These are phyloP conservation scores for Tephrocybe sp. DNA, from an alignment of 768 basidiomycete species.

Conservation along the genomic window DNA sequence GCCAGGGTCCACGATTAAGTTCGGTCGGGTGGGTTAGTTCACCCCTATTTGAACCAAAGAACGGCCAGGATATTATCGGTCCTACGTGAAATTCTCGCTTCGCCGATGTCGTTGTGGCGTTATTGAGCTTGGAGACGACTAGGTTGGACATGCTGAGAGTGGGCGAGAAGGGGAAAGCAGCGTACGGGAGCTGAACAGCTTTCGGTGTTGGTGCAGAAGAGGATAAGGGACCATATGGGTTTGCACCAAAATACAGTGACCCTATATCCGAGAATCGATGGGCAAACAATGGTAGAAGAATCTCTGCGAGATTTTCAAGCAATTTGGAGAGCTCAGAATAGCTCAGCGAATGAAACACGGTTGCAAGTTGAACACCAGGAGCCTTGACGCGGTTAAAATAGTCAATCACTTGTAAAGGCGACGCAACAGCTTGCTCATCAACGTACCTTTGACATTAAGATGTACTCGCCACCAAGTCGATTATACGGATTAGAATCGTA, in stretches of 20 bases:
- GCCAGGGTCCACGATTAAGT: slow-evolving; percentile 80
- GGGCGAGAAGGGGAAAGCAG: slow-evolving; percentile 43
- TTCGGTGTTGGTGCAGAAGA: slow-evolving; percentile 44
- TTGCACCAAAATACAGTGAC: slow-evolving; percentile 62
- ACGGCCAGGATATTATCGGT: slow-evolving; percentile 87
- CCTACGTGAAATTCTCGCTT: slow-evolving; percentile 57
- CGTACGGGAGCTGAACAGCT: slow-evolving; percentile 34
- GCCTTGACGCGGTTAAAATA: slow-evolving; percentile 43
- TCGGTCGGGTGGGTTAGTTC: slow-evolving; percentile 65
- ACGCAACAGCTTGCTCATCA: neutral
- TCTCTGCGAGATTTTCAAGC: slow-evolving; percentile 62
- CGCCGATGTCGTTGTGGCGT: slow-evolving; percentile 12
- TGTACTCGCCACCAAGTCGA: slow-evolving; percentile 80
- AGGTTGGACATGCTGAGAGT: slow-evolving; percentile 32
- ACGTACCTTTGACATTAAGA: slow-evolving; percentile 82
- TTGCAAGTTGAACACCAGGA: slow-evolving; percentile 64
- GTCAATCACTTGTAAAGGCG: slow-evolving; percentile 6
- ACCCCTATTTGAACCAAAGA: slow-evolving; percentile 83
- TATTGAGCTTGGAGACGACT: slow-evolving; percentile 14
- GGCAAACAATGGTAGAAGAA: slow-evolving; percentile 71
- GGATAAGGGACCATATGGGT: slow-evolving; percentile 26
- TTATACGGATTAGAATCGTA: slow-evolving; percentile 85
- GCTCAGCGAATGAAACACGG: slow-evolving; percentile 68
- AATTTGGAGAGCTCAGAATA: slow-evolving; percentile 63
- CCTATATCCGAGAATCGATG: slow-evolving; percentile 77